Evolutionary conservation across 2,329 filamentous ascomycete genomes (phyloP).

Genomic region (Xylaria digitata): DNA sequence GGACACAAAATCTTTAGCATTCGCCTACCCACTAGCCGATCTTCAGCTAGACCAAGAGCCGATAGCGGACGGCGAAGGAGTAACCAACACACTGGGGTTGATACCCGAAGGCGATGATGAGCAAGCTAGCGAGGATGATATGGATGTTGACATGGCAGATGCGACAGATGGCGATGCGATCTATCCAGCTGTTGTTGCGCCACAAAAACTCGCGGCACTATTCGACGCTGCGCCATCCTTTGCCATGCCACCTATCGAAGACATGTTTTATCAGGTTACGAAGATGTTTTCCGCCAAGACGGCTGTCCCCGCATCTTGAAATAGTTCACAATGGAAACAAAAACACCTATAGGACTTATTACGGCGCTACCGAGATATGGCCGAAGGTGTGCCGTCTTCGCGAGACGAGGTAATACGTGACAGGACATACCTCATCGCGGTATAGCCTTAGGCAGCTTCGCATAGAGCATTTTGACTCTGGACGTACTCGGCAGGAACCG

Average conservation of each 20-base stretch:
- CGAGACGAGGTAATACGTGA: not conserved
- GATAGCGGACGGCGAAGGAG: conserved; percentile 46
- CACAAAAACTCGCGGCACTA: conserved; percentile 75
- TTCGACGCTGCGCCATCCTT: conserved; percentile 77
- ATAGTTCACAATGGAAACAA: not conserved
- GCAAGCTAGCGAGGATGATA: conserved; percentile 56
- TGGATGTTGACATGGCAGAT: conserved; percentile 60
- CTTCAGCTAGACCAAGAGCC: conserved; percentile 59
- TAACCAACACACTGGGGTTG: conserved; percentile 47
- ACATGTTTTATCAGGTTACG: conserved; percentile 80
- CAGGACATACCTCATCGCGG: not conserved
- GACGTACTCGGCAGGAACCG: not conserved
- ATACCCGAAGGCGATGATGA: conserved; percentile 56
- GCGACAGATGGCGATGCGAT: conserved; percentile 63
- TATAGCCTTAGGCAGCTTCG: not conserved
- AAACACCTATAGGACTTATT: not conserved
- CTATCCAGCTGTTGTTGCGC: conserved; percentile 70
- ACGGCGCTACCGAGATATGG: not conserved
- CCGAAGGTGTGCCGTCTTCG: not conserved
- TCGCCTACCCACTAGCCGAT: conserved; percentile 67
- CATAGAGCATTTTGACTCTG: not conserved
- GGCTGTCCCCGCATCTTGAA: conserved; percentile 46
- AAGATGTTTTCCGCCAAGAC: conserved; percentile 71
- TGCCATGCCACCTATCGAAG: conserved; percentile 76
- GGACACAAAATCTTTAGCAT: conserved; percentile 62